phyloP scores from a whole-genome alignment of 805 yeast genomes.

The Ogataea corticis region DNA sequence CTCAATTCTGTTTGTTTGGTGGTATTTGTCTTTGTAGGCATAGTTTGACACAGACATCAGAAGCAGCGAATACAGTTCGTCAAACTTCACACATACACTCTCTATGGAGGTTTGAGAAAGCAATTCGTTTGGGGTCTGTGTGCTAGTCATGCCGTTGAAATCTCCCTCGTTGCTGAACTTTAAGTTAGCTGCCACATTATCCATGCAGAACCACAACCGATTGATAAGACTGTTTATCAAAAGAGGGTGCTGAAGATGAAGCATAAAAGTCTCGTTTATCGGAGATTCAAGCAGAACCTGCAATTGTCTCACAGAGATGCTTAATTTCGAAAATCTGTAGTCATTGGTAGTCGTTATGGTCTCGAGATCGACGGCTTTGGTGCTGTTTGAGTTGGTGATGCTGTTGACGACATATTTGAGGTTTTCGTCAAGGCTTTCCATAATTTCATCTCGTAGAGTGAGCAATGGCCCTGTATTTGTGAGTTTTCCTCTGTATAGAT shows the following conservation, averaged over 20 bases:
- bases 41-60: constrained; percentile 23
- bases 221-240: constrained; percentile 27
- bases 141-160: background rate
- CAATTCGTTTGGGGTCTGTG: constrained; percentile 5
- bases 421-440: constrained; percentile 25
- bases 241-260: constrained; percentile 22
- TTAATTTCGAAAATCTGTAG: constrained; percentile 26
- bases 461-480: constrained; percentile 25
- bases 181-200: constrained; percentile 31
- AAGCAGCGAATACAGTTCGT: constrained; percentile 30
- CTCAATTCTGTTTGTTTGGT: constrained; percentile 20
- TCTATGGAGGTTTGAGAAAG: constrained; percentile 22
- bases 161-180: constrained; percentile 15
- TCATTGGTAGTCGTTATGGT: constrained; percentile 21
- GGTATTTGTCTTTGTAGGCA: constrained; percentile 19
- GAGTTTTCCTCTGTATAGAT: constrained; percentile 24
- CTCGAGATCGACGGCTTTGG: constrained; percentile 17
- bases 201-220: constrained; percentile 36
- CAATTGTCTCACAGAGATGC: constrained; percentile 28
- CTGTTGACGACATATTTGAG: constrained; percentile 25
- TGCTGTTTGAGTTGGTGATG: constrained; percentile 25
- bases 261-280: constrained; percentile 19
- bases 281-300: constrained; percentile 29
- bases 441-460: constrained; percentile 21
- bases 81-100: constrained; percentile 23